A percentile compares a stretch with the other conserved stretches of the same genome.
phyloP scores from a whole-genome alignment of 208 protist species.

The Wallacemonas sp. region DNA sequence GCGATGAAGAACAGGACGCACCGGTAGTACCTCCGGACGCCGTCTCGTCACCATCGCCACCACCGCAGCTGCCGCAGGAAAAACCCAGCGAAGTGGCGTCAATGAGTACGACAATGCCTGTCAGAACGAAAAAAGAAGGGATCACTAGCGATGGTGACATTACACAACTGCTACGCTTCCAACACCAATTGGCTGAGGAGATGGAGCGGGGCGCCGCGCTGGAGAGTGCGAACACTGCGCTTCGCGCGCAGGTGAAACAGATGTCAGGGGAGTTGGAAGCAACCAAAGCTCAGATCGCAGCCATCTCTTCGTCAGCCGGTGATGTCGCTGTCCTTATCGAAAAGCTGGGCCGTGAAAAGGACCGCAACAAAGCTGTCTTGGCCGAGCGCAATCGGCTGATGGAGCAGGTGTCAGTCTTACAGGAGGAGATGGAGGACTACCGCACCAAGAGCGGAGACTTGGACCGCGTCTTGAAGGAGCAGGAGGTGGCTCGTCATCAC shows the following conservation, averaged over 20 bases:
- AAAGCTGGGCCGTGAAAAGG: constrained; percentile 53
- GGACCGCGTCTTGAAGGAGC: constrained; percentile 7
- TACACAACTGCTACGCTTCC: constrained; percentile 61
- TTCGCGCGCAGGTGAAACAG: constrained; percentile 19
- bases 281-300: constrained; percentile 19
- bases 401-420: constrained; percentile 39
- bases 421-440: constrained; percentile 43
- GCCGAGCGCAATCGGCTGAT: constrained; percentile 34
- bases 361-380: constrained; percentile 30
- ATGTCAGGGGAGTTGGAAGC: constrained; percentile 32
- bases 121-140: no score
- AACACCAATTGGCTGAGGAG: constrained; percentile 65
- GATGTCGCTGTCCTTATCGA: constrained; percentile 58
- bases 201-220: constrained; percentile 46
- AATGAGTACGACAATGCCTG: no score
- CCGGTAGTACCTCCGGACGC: no score
- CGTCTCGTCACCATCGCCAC: no score
- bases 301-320: constrained; percentile 17
- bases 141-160: constrained; percentile 9
- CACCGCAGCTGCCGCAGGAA: no score
- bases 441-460: constrained; percentile 10
- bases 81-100: no score
- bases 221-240: constrained; percentile 27
- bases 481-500: constrained; percentile 37
- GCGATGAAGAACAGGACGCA: no score